Base-by-base conservation (phyloP, 345 rosid species). In the Eucalyptus curtisii region DNA sequence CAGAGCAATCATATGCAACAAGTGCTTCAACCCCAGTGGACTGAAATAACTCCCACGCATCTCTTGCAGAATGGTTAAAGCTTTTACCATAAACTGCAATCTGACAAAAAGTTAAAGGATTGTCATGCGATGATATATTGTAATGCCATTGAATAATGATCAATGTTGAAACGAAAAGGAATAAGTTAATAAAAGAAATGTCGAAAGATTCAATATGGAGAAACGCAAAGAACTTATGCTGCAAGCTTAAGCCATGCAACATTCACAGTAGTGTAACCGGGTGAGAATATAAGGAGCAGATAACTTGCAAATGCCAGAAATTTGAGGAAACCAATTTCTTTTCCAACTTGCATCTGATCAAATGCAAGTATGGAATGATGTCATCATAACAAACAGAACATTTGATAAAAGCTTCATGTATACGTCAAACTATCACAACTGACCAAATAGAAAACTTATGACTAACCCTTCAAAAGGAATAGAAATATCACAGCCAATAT, bases 21-120 rank as follows among this genome's bases (percentile, higher is more conserved):
- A 98, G 97, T 57, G 99, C 96, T 90, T 98, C 99, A 86, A 98
- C 99, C 80, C 99, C 99, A 30, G 99, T 98, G 82, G 98, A 98
- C 90, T 98, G 99, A 89, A 98, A 96, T 89, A 97, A 90, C 86
- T 98, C 99, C 99, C 99, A 98, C 9, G 99, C 99, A 89, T 98
- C 99, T 89, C 99, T 95, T 24, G 99, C 99, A 81, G 99, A 96
- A 86, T 89, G 96, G 90, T 98, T 97, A 90, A 98, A 98, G 90
- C 96, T 94, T 96, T 97, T 97, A 37, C 99, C 99, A 90, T 93
- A 92, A 87, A 98, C 98, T 81, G 97, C 99, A 87, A 97, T 97
- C 99, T 98, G 94, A 49, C 84, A 45, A 66, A 91, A 20, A 86
- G 55, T 57, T 85, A 17, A 52, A 40, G 86, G 87, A 85, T 44